Evolutionary conservation across 495 filamentous ascomycete genomes (phyloP).

Genomic region (Lentithecium fluviatile): DNA sequence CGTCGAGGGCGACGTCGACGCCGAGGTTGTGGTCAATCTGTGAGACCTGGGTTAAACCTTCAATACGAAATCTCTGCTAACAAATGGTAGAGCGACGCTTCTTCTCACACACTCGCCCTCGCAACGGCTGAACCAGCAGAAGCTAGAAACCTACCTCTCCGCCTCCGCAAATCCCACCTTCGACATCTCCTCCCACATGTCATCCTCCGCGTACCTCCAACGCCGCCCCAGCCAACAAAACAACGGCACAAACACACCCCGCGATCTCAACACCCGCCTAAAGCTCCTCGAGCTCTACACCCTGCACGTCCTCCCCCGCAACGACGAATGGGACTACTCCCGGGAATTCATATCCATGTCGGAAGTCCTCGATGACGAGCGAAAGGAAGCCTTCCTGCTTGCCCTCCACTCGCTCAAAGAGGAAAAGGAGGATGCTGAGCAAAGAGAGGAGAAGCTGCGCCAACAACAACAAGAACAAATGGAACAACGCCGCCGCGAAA

Average conservation of each 20-base stretch:
- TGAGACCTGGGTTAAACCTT: slow-evolving; percentile 46
- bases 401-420: slow-evolving; percentile 59
- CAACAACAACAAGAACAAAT: slow-evolving; percentile 63
- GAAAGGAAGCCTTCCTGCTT: slow-evolving; percentile 79
- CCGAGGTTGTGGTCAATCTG: slow-evolving; percentile 92
- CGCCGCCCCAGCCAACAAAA: slow-evolving; percentile 36
- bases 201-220: slow-evolving; percentile 26
- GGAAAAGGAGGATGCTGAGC: slow-evolving; percentile 72
- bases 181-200: slow-evolving; percentile 57
- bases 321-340: slow-evolving; percentile 93
- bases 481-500: slow-evolving; percentile 47
- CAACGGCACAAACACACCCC: slow-evolving; percentile 71
- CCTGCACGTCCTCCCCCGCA: slow-evolving; percentile 84
- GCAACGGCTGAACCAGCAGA: slow-evolving; percentile 78
- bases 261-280: slow-evolving; percentile 63
- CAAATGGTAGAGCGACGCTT: slow-evolving; percentile 66
- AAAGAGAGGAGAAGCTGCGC: slow-evolving; percentile 60
- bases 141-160: slow-evolving; percentile 87
- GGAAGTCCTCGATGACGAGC: slow-evolving; percentile 86
- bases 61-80: neutral
- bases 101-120: slow-evolving; percentile 81
- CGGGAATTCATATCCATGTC: slow-evolving; percentile 81
- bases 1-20: slow-evolving; percentile 83
- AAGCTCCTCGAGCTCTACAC: slow-evolving; percentile 93
- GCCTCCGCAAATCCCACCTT: slow-evolving; percentile 67